Evolutionary conservation across 768 basidiomycete species (phyloP).

Genomic region (Cantharellus cinnabarinus): DNA sequence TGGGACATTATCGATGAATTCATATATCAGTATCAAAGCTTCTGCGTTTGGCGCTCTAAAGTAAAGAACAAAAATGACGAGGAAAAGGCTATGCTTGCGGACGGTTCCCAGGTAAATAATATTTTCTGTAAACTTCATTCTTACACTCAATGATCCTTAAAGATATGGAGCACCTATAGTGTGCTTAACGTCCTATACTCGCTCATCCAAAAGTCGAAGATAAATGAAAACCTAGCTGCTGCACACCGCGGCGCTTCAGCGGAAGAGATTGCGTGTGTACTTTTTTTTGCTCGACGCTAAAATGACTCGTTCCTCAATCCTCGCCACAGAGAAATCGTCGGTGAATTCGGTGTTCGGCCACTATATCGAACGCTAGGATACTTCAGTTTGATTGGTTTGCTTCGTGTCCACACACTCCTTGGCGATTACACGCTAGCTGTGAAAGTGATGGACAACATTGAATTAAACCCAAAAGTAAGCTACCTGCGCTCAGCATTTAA

Average conservation of each 20-base stretch:
- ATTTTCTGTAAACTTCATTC: neutral
- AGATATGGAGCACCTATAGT: constrained; percentile 97
- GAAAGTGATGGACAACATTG: constrained; percentile 86
- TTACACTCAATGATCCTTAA: constrained; percentile 1
- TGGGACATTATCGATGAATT: constrained; percentile 98
- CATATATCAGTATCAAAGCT: constrained; percentile 96
- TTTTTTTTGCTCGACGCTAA: neutral
- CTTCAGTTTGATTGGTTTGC: constrained; percentile 85
- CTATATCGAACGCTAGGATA: constrained; percentile 92
- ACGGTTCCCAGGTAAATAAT: constrained; percentile 29
- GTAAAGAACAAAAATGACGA: constrained; percentile 74
- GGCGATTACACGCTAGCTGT: constrained; percentile 91
- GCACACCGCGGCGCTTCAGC: constrained; percentile 56
- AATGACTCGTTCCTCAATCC: neutral
- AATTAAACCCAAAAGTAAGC: constrained; percentile 67
- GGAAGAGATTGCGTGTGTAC: constrained; percentile 56
- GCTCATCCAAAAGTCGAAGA: constrained; percentile 89
- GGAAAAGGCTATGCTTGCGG: constrained; percentile 62
- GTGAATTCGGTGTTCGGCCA: constrained; percentile 78
- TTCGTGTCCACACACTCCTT: constrained; percentile 87
- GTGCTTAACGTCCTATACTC: constrained; percentile 97
- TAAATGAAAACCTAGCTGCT: constrained; percentile 81
- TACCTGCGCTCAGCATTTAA: neutral
- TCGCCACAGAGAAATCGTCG: constrained; percentile 47
- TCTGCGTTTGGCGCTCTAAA: constrained; percentile 80